phyloP scores from a whole-genome alignment of 768 basidiomycete species.

The Lactifluus hygrophoroides region DNA sequence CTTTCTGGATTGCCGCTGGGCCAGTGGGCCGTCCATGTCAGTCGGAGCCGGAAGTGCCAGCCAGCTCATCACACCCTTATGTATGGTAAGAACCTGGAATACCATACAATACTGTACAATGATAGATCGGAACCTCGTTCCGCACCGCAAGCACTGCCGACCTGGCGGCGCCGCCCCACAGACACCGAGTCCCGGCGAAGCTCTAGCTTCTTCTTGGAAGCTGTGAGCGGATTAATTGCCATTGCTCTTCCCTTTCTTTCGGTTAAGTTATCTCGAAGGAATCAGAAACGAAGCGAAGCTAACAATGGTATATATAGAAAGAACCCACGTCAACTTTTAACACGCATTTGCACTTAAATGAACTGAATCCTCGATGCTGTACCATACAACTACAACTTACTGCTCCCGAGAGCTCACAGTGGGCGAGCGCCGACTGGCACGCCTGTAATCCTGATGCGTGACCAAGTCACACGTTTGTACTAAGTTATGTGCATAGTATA shows the following conservation, averaged over 20 bases:
- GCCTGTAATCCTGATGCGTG: neutral
- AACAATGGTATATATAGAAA: neutral
- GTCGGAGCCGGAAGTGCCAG: neutral
- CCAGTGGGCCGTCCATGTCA: no score
- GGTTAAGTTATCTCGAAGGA: neutral
- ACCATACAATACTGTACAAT: no score
- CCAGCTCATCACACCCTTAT: neutral
- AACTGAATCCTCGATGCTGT: neutral
- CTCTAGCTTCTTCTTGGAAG: neutral
- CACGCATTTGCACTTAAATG: neutral
- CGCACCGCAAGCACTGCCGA: neutral
- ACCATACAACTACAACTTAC: neutral
- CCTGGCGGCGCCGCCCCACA: neutral
- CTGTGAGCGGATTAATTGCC: neutral
- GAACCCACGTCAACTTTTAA: neutral
- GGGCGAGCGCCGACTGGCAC: neutral
- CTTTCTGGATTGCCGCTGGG: no score
- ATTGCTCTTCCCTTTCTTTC: neutral
- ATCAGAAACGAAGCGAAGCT: neutral
- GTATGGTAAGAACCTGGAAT: no score
- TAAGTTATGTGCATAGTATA: no score
- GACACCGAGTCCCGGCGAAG: neutral
- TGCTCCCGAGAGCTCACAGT: neutral
- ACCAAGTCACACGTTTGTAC: constrained; percentile 2
- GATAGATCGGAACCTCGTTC: neutral